phyloP scores from a whole-genome alignment of 768 basidiomycete species.

The Scleroderma bovista region DNA sequence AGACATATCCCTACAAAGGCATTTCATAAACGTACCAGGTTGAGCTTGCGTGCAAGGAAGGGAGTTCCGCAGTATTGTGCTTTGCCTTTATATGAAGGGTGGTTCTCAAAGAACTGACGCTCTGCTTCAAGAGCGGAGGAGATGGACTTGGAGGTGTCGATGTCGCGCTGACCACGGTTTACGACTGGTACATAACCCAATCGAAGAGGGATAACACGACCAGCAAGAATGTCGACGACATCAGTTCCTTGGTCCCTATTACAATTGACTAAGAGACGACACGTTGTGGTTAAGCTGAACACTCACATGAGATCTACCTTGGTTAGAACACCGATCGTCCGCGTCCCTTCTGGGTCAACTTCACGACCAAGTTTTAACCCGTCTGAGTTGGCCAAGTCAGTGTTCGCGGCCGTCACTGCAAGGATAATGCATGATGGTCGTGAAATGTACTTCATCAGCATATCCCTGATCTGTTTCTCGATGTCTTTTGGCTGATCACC shows the following conservation, averaged over 20 bases:
- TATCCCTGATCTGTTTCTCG: slow-evolving; percentile 94
- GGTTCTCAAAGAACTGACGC: slow-evolving; percentile 90
- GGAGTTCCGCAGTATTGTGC: slow-evolving; percentile 97
- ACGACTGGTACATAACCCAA: slow-evolving; percentile 98
- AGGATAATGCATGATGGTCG: slow-evolving; percentile 95
- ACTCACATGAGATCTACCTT: slow-evolving; percentile 97
- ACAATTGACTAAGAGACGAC: slow-evolving; percentile 6
- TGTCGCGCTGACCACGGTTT: slow-evolving; percentile 96
- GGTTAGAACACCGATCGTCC: slow-evolving; percentile 97
- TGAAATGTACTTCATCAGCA: slow-evolving; percentile 93
- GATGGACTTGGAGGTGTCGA: slow-evolving; percentile 86
- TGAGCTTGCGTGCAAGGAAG: slow-evolving; percentile 91
- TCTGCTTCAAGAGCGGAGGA: slow-evolving; percentile 81
- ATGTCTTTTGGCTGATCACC: slow-evolving; percentile 97
- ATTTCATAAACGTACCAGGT: slow-evolving; percentile 56
- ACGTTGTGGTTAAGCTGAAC: neutral
- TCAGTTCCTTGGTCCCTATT: slow-evolving; percentile 93
- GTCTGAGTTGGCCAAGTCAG: slow-evolving; percentile 97
- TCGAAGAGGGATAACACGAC: slow-evolving; percentile 92
- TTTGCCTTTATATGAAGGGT: slow-evolving; percentile 89
- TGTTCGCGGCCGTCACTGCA: slow-evolving; percentile 93
- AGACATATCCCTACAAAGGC: neutral
- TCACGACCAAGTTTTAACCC: slow-evolving; percentile 94
- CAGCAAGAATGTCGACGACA: slow-evolving; percentile 97
- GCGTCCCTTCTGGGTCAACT: slow-evolving; percentile 93